Conservation (phyloP, 2,329 filamentous ascomycete genomes). For the Sarocladium oryzae region DNA sequence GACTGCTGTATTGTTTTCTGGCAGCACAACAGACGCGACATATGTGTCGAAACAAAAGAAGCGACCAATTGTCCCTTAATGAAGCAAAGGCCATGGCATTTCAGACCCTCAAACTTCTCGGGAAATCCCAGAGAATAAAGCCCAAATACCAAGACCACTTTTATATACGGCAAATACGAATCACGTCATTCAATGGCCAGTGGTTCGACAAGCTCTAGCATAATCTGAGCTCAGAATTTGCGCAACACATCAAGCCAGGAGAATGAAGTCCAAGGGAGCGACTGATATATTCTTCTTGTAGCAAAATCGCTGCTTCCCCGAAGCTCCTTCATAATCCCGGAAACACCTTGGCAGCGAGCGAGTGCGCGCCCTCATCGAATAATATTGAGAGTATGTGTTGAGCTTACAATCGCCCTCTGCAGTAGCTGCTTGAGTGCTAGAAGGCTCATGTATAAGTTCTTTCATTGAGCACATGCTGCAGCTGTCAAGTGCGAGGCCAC, state of each 20-base stretch:
- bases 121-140: background rate
- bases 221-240: background rate
- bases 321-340: too few relatives aligned
- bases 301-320: too few relatives aligned
- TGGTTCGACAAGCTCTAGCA: slow-evolving; percentile 15
- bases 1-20: slow-evolving; percentile 2
- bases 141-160: slow-evolving; percentile 14
- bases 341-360: background rate
- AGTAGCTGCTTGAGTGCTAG: slow-evolving; percentile 14
- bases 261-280: background rate
- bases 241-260: background rate
- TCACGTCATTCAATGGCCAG: slow-evolving; percentile 18
- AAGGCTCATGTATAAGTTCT: slow-evolving; percentile 18
- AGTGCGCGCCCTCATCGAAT: background rate
- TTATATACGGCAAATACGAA: slow-evolving; percentile 19
- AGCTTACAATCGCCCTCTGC: background rate
- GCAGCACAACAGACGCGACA: background rate
- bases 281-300: slow-evolving; percentile 10
- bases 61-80: background rate
- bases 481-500: slow-evolving; percentile 23
- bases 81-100: background rate
- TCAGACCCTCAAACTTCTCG: background rate
- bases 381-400: background rate
- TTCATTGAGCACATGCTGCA: slow-evolving; percentile 20
- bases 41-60: background rate